Evolutionary conservation across 306 rosid genomes (phyloP).

Genomic region (Potentilla sterilis): DNA sequence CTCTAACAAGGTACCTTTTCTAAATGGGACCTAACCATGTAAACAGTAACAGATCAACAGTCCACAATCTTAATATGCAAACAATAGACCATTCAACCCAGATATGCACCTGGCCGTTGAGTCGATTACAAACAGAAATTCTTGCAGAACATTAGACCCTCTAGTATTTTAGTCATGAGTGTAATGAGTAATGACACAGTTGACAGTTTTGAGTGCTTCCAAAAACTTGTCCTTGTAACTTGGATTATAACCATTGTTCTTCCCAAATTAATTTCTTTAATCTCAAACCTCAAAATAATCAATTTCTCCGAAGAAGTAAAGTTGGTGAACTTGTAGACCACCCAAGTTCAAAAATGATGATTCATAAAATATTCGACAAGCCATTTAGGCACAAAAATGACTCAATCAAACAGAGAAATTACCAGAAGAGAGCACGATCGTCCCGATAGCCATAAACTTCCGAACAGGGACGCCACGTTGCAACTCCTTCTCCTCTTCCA

Average conservation of each 20-base stretch:
- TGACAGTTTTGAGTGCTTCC: background rate
- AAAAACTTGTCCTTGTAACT: background rate
- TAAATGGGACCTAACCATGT: too few species aligned
- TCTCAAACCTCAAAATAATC: background rate
- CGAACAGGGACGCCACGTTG: conserved; percentile 42
- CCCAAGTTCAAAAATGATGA: too few species aligned
- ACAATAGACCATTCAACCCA: background rate
- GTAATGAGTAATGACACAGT: background rate
- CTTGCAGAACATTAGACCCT: background rate
- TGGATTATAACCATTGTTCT: background rate
- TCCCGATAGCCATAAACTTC: conserved; percentile 41
- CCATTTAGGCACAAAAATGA: background rate
- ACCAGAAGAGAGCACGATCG: conserved; percentile 54
- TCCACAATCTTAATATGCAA: background rate
- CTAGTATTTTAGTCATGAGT: background rate
- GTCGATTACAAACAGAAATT: background rate
- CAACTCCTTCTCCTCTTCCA: conserved; percentile 45
- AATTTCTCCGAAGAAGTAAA: background rate
- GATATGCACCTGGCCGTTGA: background rate
- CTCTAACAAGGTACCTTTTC: background rate
- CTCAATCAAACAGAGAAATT: background rate
- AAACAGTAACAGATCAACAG: background rate
- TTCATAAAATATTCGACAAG: too few species aligned
- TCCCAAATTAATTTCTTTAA: background rate
- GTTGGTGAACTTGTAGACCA: too few species aligned